These are phyloP conservation scores for Wickerhamomyces hampshirensis DNA, from an alignment of 805 yeast genomes.

Conservation along the genomic window DNA sequence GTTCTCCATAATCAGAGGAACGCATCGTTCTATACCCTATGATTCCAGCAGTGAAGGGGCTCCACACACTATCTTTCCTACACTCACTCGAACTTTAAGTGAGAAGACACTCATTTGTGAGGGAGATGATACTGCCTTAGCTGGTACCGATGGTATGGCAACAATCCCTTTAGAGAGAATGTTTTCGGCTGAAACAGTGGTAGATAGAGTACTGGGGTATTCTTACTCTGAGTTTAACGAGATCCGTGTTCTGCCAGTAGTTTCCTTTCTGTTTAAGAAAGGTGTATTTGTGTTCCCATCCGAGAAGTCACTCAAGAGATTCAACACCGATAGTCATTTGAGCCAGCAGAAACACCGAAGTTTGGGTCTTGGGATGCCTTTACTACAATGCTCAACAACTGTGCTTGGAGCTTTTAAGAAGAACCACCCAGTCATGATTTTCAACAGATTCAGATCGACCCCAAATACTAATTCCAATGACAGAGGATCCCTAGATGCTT, in stretches of 20 bases:
- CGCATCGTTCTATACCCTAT: no score
- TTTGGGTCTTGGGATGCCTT: constrained; percentile 30
- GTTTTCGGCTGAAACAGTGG: constrained; percentile 18
- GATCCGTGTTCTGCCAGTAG: constrained; percentile 29
- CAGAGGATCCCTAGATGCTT: constrained; percentile 5
- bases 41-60: no score
- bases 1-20: no score
- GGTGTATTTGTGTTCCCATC: constrained; percentile 36
- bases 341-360: constrained; percentile 18
- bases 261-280: constrained; percentile 29
- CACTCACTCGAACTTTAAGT: constrained; percentile 1
- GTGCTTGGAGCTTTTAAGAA: constrained; percentile 28
- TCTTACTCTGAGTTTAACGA: constrained; percentile 20
- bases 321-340: constrained; percentile 10
- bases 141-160: no score
- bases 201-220: constrained; percentile 21
- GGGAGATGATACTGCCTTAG: no score
- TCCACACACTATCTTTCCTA: neutral
- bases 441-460: constrained; percentile 24
- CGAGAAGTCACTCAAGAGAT: constrained; percentile 26
- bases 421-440: constrained; percentile 25
- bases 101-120: constrained; percentile 2
- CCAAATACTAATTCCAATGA: no score
- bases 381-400: constrained; percentile 29
- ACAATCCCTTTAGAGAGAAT: no score